These are phyloP conservation scores for Rasamsonia emersonii DNA, from an alignment of 2,329 filamentous ascomycete species.

Conservation along the genomic window DNA sequence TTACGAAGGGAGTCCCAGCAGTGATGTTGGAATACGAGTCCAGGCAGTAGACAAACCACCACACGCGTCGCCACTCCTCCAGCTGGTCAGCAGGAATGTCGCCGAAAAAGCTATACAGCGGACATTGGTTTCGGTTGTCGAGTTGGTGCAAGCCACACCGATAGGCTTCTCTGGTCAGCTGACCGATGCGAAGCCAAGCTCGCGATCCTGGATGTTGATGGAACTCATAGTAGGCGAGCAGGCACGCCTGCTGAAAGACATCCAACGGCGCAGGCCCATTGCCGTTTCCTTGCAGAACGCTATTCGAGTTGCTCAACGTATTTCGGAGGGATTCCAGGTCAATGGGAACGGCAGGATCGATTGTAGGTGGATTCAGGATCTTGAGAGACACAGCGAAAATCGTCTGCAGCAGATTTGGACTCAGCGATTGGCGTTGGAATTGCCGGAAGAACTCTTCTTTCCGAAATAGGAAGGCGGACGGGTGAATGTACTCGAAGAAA, in stretches of 20 bases:
- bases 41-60: conserved; percentile 4
- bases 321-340: no score
- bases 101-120: conserved; percentile 1
- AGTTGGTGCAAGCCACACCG: conserved; percentile 3
- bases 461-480: no score
- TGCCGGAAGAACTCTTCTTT: no score
- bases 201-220: conserved; percentile 4
- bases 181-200: conserved; percentile 3
- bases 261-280: conserved; percentile 2
- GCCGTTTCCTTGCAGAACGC: conserved; percentile 2
- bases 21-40: conserved; percentile 7
- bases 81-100: background rate
- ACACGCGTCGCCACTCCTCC: conserved; percentile 3
- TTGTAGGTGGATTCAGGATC: no score
- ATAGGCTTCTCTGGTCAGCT: conserved; percentile 4
- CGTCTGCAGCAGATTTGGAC: no score
- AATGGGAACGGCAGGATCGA: no score
- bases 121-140: conserved; percentile 3
- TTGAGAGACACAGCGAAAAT: no score
- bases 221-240: conserved; percentile 5
- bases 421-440: no score
- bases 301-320: conserved; percentile 2
- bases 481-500: no score
- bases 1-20: conserved; percentile 3
- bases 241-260: background rate